Evolutionary conservation across 139 green algal genomes (phyloP), one percentile per base, ranked within the genome.

Genomic region (Micractinium conductrix): DNA sequence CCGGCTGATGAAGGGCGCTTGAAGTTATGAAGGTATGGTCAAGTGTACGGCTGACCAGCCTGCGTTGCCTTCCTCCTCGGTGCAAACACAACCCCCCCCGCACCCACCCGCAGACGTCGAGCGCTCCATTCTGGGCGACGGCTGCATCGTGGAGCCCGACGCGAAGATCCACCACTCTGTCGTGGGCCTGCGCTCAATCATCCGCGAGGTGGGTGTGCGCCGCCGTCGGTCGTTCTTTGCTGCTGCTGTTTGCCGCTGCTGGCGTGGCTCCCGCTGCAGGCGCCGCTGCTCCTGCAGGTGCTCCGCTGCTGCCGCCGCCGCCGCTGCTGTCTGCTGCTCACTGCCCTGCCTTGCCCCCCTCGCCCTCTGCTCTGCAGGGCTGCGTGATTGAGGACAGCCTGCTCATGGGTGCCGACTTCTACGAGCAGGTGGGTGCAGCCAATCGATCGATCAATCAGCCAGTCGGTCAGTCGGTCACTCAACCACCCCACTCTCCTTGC

Each of bases 401-500:
- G 45, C 84, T 97, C 38, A 97, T 97, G 94, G 97, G 97, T 16
- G 94, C 96, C n/a, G 97, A 99, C 91, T 99, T 97, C 86, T 99
- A 99, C 83, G 97, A 99, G 92, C 95, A 86, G 5, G 91, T 98
- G 43, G 91, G 53, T 19, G 53, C n/a, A n/a, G n/a, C n/a, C n/a
- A n/a, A n/a, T n/a, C n/a, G n/a, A n/a, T n/a, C n/a, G n/a, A n/a
- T n/a, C n/a, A n/a, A n/a, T n/a, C n/a, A n/a, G n/a, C n/a, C n/a
- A n/a, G n/a, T n/a, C n/a, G n/a, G n/a, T n/a, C n/a, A n/a, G n/a
- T n/a, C n/a, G n/a, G n/a, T n/a, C n/a, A n/a, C n/a, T n/a, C n/a
- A n/a, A n/a, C n/a, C n/a, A n/a, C n/a, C n/a, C n/a, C n/a, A n/a
- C n/a, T n/a, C n/a, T n/a, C n/a, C n/a, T n/a, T n/a, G n/a, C n/a